Percentiles rank a stretch among this genome's conserved stretches.
Conservation (phyloP, 306 rosid species). For the Prunus davidiana region DNA sequence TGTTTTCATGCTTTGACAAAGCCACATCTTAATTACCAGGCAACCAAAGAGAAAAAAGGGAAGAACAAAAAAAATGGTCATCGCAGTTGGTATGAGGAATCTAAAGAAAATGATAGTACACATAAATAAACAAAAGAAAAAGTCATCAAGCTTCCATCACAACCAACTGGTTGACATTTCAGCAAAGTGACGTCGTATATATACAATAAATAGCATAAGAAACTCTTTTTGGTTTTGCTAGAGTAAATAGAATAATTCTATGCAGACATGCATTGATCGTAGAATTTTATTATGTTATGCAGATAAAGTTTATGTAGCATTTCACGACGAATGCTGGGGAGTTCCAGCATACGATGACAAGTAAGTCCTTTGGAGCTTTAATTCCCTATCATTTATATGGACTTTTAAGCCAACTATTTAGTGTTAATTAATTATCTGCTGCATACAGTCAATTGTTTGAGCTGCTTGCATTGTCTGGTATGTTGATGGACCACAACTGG, state of each 20-base stretch:
- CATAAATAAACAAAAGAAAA: neutral
- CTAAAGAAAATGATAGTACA: slow-evolving; percentile 7
- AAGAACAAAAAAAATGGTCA: neutral
- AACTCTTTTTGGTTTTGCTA: neutral
- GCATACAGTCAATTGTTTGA: slow-evolving; percentile 78
- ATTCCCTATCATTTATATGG: neutral
- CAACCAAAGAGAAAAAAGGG: neutral
- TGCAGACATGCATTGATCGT: neutral
- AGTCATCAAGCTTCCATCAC: slow-evolving; percentile 13
- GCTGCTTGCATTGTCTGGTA: slow-evolving; percentile 91
- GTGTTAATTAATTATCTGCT: slow-evolving; percentile 1
- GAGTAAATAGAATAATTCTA: neutral
- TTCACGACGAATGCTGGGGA: slow-evolving; percentile 98
- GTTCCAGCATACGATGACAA: slow-evolving; percentile 91
- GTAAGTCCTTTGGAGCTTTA: slow-evolving; percentile 32
- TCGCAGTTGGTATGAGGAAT: slow-evolving; percentile 17
- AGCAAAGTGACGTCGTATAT: neutral
- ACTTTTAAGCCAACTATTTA: neutral
- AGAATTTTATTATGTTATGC: slow-evolving; percentile 5
- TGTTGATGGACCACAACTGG: slow-evolving; percentile 98
- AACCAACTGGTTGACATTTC: slow-evolving; percentile 6
- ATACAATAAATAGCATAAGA: neutral
- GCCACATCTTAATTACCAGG: neutral
- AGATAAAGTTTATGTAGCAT: slow-evolving; percentile 80
- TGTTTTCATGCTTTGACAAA: neutral